phyloP scores from a whole-genome alignment of 1,284 basidiomycete species.

The Austroboletus novae-zelandiae region DNA sequence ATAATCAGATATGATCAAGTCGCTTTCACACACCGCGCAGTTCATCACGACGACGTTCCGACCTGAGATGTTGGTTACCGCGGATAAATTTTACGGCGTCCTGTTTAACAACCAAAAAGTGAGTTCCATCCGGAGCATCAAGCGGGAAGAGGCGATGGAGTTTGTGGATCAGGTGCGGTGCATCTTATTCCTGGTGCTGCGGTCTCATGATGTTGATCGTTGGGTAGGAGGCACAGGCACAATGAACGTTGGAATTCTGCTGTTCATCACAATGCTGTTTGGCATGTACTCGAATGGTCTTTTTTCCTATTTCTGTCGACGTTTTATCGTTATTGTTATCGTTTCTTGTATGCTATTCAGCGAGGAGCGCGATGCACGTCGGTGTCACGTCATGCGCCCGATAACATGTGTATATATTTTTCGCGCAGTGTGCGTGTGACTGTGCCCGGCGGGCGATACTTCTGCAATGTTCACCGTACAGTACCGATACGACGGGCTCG shows the following conservation, averaged over 20 bases:
- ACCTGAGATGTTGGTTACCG: constrained; percentile 93
- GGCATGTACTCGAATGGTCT: neutral
- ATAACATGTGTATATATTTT: neutral
- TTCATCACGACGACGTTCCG: constrained; percentile 99
- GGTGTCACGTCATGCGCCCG: neutral
- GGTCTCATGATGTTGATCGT: neutral
- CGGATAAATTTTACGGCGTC: constrained; percentile 99
- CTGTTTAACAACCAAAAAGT: constrained; percentile 96
- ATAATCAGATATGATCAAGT: constrained; percentile 85
- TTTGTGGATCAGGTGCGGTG: constrained; percentile 78
- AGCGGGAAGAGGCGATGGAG: constrained; percentile 81
- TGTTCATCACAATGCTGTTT: neutral
- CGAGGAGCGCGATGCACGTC: neutral
- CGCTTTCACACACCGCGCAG: constrained; percentile 83
- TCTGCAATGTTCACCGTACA: no score
- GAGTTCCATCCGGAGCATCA: constrained; percentile 81
- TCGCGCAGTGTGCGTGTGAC: no score
- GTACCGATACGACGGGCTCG: no score
- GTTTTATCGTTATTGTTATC: constrained; percentile 28
- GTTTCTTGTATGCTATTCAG: constrained; percentile 1
- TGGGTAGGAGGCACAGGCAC: constrained; percentile 53
- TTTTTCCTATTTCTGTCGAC: neutral
- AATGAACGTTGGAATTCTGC: constrained; percentile 30
- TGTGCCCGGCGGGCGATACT: no score
- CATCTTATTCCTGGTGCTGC: neutral